Percentiles rank a stretch among this genome's conserved stretches.
Conservation (phyloP, 441 rosid species). For the Flueggea neowawraea region DNA sequence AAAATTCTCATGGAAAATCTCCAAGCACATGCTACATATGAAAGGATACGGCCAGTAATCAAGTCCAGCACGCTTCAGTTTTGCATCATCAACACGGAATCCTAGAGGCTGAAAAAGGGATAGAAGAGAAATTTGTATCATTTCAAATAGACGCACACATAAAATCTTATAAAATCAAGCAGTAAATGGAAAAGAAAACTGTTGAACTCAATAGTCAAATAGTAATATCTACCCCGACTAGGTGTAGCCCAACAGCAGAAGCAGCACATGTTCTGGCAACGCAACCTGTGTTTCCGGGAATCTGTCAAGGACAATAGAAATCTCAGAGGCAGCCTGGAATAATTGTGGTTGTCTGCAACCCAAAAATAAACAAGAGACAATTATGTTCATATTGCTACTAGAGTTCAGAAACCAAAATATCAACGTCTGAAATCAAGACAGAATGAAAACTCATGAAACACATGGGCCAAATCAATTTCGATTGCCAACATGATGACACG, state of each 20-base stretch:
- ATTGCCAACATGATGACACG: no score
- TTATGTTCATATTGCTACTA: not conserved
- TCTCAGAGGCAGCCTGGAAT: conserved; percentile 25
- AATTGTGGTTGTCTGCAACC: conserved; percentile 24
- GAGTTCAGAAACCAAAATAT: not conserved
- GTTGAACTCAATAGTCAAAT: not conserved
- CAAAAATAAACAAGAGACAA: conserved; percentile 11
- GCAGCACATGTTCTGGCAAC: conserved; percentile 99
- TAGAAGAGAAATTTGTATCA: not conserved
- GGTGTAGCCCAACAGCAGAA: conserved; percentile 85
- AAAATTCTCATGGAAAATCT: not conserved
- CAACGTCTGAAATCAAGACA: not conserved
- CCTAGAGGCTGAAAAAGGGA: conserved; percentile 74
- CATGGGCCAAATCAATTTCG: no score
- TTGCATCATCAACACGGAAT: conserved; percentile 80
- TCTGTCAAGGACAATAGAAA: conserved; percentile 52
- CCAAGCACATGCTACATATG: conserved; percentile 8
- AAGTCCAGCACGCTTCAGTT: conserved; percentile 92
- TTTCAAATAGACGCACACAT: no score
- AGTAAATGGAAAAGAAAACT: no score
- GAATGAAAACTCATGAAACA: no score
- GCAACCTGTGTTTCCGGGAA: conserved; percentile 97
- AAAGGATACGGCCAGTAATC: conserved; percentile 99
- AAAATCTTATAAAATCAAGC: no score
- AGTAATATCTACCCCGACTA: conserved; percentile 56